Base-by-base conservation (phyloP, 2,329 filamentous ascomycete genomes). In the Scedosporium boydii region DNA sequence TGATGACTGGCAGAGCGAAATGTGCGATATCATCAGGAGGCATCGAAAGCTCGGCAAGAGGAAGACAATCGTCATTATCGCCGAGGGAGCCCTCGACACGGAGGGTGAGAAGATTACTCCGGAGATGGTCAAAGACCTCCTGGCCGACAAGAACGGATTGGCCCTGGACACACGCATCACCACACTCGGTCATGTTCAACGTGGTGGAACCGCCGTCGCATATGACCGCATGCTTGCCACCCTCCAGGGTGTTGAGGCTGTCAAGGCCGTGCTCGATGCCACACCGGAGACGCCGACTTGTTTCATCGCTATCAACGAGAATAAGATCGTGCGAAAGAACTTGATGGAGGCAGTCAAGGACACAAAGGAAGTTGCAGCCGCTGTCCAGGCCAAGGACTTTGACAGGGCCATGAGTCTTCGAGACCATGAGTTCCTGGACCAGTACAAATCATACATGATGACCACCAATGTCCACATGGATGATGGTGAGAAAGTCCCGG, bases 51-150 rank as follows among this genome's bases (percentile, higher is more conserved):
- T 91, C 71, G 95, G 95, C 71, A 99, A 98, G 83, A 86, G 95
- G 70, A 96, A 96, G 80, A 98, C 95, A 1, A 98, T 98, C 69
- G 93, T 99, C 70, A 96, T 99, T 69, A 89, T 99, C 60, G 95
- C 95, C 60, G 95, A 99, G 77, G 95, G 95, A 67, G 95, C 95
- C 57, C 88, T 93, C 67, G 93, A 97, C 76, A 83, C 84, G 66
- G 78, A 93, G 61, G 85, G 96, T 63, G 89, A 88, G 72, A 93
- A 91, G 75, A 96, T 99, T 70, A 86, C 86, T 0, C 87, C 91
- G 9, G 78, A 81, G 18, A 88, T 89, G 76, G 90, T 99, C 74
- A 96, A 95, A 74, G 85, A 93, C 68, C 85, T 98, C 59, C 84
- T 99, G n/a, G 88, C 91, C 44, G 84, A 88, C 70, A 85, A 85